Evolutionary conservation across 2,329 filamentous ascomycete genomes (phyloP).

Genomic region (Beauveria sp.): DNA sequence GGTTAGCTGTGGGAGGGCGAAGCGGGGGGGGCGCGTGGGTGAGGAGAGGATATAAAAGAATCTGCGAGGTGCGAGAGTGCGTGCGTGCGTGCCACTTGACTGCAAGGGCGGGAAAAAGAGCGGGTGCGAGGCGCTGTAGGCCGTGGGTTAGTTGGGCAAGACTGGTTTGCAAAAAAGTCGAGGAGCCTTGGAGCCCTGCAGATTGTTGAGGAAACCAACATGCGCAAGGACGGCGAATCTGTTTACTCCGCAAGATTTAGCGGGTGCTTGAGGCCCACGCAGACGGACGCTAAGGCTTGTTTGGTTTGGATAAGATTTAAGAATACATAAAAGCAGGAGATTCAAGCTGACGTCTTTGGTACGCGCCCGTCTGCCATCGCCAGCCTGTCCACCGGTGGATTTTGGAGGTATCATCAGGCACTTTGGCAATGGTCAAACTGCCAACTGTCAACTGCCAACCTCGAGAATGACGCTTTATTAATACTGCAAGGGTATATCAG

Average conservation of each 20-base stretch:
- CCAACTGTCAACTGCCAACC: not conserved
- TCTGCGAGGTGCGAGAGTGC: not conserved
- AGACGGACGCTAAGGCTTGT: not conserved
- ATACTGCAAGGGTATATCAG: not conserved
- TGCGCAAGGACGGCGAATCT: constrained; percentile 1
- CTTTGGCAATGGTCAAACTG: too few species aligned
- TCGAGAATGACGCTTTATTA: not conserved
- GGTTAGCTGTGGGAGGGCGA: not conserved
- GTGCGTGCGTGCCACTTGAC: not conserved
- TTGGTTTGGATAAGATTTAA: not conserved
- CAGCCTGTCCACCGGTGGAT: too few species aligned
- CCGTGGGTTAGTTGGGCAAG: not conserved
- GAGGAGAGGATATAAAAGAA: constrained; percentile 9
- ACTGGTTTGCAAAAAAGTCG: constrained; percentile 4
- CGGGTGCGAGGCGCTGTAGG: constrained; percentile 3
- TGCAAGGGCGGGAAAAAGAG: constrained; percentile 3
- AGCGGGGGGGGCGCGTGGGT: not conserved
- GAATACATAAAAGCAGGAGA: not conserved
- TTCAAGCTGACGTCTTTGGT: not conserved
- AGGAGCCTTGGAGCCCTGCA: constrained; percentile 2
- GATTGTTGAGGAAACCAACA: constrained; percentile 13
- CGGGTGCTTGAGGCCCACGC: not conserved
- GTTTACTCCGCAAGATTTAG: constrained; percentile 8
- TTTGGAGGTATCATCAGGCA: too few species aligned
- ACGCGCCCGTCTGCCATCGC: too few species aligned